Percentiles rank a stretch among this genome's conserved stretches.
phyloP scores from a whole-genome alignment of 257 asterid genomes.

The Solanum dulcamara region DNA sequence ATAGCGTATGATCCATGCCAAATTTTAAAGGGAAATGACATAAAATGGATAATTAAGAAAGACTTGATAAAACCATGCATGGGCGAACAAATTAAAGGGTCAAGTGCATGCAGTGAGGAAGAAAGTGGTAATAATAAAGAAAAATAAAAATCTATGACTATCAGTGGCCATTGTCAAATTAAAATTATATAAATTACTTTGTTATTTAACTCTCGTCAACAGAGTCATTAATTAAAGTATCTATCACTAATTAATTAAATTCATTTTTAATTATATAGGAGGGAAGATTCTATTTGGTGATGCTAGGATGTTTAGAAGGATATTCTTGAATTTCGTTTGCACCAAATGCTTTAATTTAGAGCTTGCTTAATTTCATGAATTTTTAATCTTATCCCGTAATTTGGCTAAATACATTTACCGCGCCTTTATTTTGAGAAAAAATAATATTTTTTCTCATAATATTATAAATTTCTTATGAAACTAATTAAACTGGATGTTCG shows the following conservation, averaged over 20 bases:
- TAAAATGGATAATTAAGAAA: background rate
- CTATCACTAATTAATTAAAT: background rate
- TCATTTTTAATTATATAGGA: background rate
- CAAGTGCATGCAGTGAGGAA: background rate
- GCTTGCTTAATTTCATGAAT: background rate
- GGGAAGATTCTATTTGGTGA: background rate
- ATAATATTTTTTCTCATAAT: no score
- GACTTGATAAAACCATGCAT: background rate
- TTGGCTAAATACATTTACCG: background rate
- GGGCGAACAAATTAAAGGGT: background rate
- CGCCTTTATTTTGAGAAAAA: no score
- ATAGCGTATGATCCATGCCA: background rate
- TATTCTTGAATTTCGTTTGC: background rate
- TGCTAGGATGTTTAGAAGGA: background rate
- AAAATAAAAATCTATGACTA: background rate
- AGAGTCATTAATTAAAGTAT: background rate
- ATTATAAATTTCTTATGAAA: no score
- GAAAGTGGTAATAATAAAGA: background rate
- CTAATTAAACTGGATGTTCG: no score
- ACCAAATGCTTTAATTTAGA: background rate
- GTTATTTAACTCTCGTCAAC: background rate
- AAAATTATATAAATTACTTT: background rate
- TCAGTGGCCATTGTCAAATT: background rate
- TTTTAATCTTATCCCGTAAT: background rate
- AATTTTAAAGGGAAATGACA: background rate